phyloP scores from a whole-genome alignment of 2,329 filamentous ascomycete genomes.

The Davidsoniella eucalypti region DNA sequence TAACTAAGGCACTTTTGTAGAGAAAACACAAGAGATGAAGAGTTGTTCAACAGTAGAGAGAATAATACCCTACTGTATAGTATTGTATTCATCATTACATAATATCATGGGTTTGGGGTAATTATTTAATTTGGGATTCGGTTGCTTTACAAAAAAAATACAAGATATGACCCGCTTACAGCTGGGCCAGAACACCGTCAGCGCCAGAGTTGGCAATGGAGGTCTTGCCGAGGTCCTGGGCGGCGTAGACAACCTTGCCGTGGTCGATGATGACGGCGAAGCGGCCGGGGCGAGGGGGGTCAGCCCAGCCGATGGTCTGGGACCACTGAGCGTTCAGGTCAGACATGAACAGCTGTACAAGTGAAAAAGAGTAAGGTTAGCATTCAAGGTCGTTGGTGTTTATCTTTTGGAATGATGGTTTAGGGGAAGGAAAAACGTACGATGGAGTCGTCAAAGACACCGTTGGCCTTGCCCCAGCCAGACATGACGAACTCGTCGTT shows the following conservation, averaged over 20 bases:
- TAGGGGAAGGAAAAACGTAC: conserved; percentile 21
- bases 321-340: conserved; percentile 56
- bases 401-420: background rate
- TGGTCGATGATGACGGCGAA: conserved; percentile 72
- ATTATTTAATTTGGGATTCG: background rate
- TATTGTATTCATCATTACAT: conserved; percentile 2
- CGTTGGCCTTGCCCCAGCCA: conserved; percentile 80
- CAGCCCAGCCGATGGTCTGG: conserved; percentile 60
- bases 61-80: background rate
- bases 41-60: background rate
- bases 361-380: conserved; percentile 7
- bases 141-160: background rate
- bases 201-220: conserved; percentile 34
- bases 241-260: conserved; percentile 69
- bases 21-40: too few species aligned
- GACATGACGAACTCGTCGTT: conserved; percentile 83
- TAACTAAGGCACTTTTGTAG: too few species aligned
- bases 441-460: conserved; percentile 50
- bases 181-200: conserved; percentile 35
- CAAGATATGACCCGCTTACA: conserved; percentile 22
- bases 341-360: conserved; percentile 52
- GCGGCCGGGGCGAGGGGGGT: conserved; percentile 57
- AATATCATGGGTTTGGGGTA: conserved; percentile 1
- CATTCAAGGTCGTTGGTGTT: background rate
- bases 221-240: conserved; percentile 43